phyloP scores from a whole-genome alignment of 1,284 basidiomycete species.

The Mycosarcoma maydis region DNA sequence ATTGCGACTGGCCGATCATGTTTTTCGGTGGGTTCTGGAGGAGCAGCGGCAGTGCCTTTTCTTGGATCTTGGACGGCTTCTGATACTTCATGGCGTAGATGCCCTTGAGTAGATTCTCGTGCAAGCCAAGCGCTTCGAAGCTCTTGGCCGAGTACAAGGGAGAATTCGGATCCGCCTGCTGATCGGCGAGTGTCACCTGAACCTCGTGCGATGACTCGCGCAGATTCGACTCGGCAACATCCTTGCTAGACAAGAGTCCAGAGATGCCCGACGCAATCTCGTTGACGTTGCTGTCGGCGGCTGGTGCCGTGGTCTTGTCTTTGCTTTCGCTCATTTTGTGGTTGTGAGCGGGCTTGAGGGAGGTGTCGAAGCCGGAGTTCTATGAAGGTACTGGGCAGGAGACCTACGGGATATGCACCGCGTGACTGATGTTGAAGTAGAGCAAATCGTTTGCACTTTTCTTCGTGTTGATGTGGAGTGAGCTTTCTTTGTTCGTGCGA shows the following conservation, averaged over 20 bases:
- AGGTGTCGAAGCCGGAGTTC: neutral
- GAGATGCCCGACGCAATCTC: conserved; percentile 51
- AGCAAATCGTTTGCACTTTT: too few relatives aligned
- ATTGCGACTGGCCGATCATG: conserved; percentile 99
- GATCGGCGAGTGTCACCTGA: conserved; percentile 96
- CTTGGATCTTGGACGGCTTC: conserved; percentile 98
- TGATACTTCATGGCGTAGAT: conserved; percentile 95
- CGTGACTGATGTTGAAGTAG: too few relatives aligned
- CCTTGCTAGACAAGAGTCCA: conserved; percentile 45
- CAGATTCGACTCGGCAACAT: conserved; percentile 36
- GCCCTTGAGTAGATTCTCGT: conserved; percentile 91
- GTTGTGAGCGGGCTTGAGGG: neutral
- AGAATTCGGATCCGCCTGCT: conserved; percentile 94
- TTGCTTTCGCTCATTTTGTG: conserved; percentile 37
- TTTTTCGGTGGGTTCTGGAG: conserved; percentile 91
- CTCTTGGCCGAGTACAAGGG: conserved; percentile 92
- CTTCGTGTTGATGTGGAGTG: too few relatives aligned
- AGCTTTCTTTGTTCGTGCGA: too few relatives aligned
- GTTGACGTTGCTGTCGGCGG: conserved; percentile 43
- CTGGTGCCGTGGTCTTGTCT: conserved; percentile 23
- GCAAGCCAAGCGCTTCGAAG: conserved; percentile 76
- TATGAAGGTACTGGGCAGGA: too few relatives aligned
- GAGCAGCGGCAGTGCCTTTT: conserved; percentile 91
- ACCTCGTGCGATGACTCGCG: conserved; percentile 61
- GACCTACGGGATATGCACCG: too few relatives aligned